A percentile compares a stretch with the other conserved stretches of the same genome.
These are phyloP conservation scores for Spirogloea muscicola DNA, from an alignment of 139 green algal species.

Conservation along the genomic window DNA sequence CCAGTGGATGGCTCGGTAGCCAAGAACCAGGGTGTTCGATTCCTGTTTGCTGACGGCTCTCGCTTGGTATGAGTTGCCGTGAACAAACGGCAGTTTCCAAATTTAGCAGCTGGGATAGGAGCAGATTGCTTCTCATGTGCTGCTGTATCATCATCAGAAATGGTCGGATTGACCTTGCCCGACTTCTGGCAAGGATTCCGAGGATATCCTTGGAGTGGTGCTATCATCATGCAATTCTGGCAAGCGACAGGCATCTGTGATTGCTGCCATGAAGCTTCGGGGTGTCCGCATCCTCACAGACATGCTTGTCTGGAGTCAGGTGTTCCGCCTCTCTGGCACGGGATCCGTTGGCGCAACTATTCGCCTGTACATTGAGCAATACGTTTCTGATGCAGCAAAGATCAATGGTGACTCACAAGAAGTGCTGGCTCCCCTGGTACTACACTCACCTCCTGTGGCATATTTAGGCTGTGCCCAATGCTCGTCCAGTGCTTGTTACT, in stretches of 20 bases:
- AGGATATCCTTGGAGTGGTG: not conserved
- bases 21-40: constrained; percentile 52
- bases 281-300: no score
- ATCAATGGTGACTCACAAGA: constrained; percentile 80
- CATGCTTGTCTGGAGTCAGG: constrained; percentile 2
- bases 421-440: constrained; percentile 69
- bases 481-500: no score
- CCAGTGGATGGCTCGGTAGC: constrained; percentile 51
- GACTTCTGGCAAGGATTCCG: not conserved
- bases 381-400: constrained; percentile 71
- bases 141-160: not conserved
- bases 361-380: constrained; percentile 96
- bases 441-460: no score
- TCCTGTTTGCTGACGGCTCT: constrained; percentile 53
- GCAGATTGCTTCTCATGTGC: constrained; percentile 11
- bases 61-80: constrained; percentile 29
- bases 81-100: not conserved
- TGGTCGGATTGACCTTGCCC: not conserved
- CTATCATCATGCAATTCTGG: not conserved
- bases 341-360: constrained; percentile 88
- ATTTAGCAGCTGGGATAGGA: not conserved
- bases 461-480: no score
- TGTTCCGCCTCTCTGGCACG: constrained; percentile 87
- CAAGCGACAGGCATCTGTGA: not conserved
- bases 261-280: not conserved